phyloP scores from a whole-genome alignment of 305 asterid genomes.

The Fraxinus albicans region DNA sequence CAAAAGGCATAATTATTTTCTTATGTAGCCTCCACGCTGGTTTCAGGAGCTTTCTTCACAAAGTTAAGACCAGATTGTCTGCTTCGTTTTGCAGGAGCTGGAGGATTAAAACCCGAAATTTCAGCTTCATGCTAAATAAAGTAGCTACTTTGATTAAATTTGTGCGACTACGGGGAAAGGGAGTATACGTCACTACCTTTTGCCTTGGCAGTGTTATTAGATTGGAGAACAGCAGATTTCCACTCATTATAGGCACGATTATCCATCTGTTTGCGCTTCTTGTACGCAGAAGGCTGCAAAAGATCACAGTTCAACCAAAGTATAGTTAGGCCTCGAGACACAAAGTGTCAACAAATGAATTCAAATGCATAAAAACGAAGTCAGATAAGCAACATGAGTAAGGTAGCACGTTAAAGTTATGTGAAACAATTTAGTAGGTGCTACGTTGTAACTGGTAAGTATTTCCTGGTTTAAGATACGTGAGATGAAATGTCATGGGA shows the following conservation, averaged over 20 bases:
- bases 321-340: not conserved
- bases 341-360: not conserved
- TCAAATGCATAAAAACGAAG: not conserved
- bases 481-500: not conserved
- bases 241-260: slow-evolving; percentile 54
- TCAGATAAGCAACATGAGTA: not conserved
- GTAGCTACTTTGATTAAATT: not conserved
- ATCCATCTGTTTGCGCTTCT: slow-evolving; percentile 68
- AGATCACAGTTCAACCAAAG: not conserved
- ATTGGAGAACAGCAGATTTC: slow-evolving; percentile 72
- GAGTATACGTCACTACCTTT: slow-evolving; percentile 41
- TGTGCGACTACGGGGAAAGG: not conserved
- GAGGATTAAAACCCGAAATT: not conserved
- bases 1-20: not conserved
- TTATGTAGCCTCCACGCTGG: slow-evolving; percentile 50
- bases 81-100: slow-evolving; percentile 49
- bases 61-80: slow-evolving; percentile 72
- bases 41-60: slow-evolving; percentile 49
- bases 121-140: slow-evolving; percentile 14
- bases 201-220: slow-evolving; percentile 43
- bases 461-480: not conserved
- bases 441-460: not conserved
- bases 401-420: not conserved
- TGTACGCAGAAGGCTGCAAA: slow-evolving; percentile 70
- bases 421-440: not conserved